phyloP scores from a whole-genome alignment of 2,329 filamentous ascomycete genomes.

The Aureobasidium sp. region DNA sequence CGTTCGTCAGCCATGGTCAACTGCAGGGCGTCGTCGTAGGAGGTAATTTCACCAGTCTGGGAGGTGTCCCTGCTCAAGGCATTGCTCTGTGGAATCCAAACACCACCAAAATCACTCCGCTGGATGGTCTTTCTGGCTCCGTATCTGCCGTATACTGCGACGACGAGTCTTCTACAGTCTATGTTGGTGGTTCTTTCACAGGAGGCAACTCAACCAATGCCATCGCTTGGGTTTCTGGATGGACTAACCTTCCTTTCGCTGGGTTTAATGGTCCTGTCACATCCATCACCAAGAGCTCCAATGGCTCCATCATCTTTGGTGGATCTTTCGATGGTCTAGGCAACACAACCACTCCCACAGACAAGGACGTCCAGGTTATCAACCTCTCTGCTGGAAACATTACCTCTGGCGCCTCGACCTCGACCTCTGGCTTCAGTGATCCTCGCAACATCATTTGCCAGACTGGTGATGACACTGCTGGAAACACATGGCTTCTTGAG shows the following conservation, averaged over 20 bases:
- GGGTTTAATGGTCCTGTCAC: constrained; percentile 92
- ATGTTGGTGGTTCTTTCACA: constrained; percentile 81
- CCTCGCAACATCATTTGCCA: constrained; percentile 80
- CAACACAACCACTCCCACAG: constrained; percentile 63
- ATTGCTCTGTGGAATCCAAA: constrained; percentile 75
- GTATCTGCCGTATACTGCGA: constrained; percentile 83
- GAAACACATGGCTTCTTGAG: constrained; percentile 74
- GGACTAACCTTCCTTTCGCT: constrained; percentile 77
- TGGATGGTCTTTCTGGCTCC: constrained; percentile 74
- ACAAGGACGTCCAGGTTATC: constrained; percentile 68
- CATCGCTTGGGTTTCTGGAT: constrained; percentile 70
- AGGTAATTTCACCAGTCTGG: constrained; percentile 92
- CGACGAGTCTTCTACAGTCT: constrained; percentile 66
- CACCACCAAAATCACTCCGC: constrained; percentile 60
- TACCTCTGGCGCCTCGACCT: constrained; percentile 56
- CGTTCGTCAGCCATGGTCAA: constrained; percentile 61
- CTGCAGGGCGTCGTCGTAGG: constrained; percentile 73
- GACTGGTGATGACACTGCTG: constrained; percentile 58
- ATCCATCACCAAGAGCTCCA: constrained; percentile 71
- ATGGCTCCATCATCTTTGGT: constrained; percentile 85
- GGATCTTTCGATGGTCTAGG: constrained; percentile 83
- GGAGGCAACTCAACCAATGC: constrained; percentile 81
- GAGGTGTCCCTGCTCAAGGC: constrained; percentile 62
- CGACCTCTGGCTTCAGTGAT: constrained; percentile 59
- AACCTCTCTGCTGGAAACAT: constrained; percentile 77